A percentile compares a stretch with the other conserved stretches of the same genome.
Conservation (phyloP, 805 yeast genomes). For the Candida suzukii region DNA sequence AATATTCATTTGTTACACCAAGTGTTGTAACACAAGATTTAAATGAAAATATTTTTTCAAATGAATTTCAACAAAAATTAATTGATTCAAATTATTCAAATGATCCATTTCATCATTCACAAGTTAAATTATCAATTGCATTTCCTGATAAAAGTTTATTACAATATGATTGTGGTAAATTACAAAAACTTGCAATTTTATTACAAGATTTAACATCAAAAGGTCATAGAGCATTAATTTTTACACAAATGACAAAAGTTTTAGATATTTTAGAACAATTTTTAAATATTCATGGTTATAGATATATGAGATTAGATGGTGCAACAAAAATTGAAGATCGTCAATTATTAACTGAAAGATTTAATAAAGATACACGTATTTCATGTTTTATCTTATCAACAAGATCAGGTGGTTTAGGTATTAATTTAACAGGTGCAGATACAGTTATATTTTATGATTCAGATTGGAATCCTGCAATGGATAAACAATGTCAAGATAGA, state of each 20-base stretch:
- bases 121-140: slow-evolving; percentile 82
- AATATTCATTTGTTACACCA: slow-evolving; percentile 85
- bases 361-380: slow-evolving; percentile 77
- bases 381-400: slow-evolving; percentile 91
- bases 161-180: slow-evolving; percentile 95
- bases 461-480: slow-evolving; percentile 99
- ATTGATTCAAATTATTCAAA: slow-evolving; percentile 20
- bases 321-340: slow-evolving; percentile 97
- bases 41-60: slow-evolving; percentile 44
- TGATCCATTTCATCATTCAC: slow-evolving; percentile 68
- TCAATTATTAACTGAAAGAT: slow-evolving; percentile 86
- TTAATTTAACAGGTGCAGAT: slow-evolving; percentile 96
- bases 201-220: slow-evolving; percentile 71
- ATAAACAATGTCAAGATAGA: slow-evolving; percentile 97
- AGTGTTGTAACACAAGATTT: slow-evolving; percentile 71
- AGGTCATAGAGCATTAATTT: slow-evolving; percentile 92
- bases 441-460: slow-evolving; percentile 97
- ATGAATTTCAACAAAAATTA: slow-evolving; percentile 23
- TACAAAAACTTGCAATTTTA: slow-evolving; percentile 74
- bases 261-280: slow-evolving; percentile 90
- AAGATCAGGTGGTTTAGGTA: slow-evolving; percentile 97
- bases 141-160: slow-evolving; percentile 91
- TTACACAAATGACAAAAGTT: slow-evolving; percentile 97
- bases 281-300: slow-evolving; percentile 86
- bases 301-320: slow-evolving; percentile 94